Conservation (phyloP, 495 filamentous ascomycete species). For the Parathielavia appendiculata region DNA sequence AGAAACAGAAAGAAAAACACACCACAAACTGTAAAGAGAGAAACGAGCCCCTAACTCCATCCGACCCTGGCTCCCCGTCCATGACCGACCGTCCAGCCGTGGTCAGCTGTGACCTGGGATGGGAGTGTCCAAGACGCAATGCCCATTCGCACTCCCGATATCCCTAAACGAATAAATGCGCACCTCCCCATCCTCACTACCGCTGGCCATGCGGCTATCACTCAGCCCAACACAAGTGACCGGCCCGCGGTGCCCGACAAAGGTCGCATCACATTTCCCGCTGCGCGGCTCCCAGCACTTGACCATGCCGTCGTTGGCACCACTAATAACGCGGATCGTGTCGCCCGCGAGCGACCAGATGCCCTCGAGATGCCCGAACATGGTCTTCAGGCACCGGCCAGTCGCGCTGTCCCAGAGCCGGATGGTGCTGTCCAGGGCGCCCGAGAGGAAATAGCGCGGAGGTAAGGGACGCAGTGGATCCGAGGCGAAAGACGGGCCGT, state of each 20-base stretch:
- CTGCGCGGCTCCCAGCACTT: slow-evolving; percentile 94
- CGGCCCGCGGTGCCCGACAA: slow-evolving; percentile 80
- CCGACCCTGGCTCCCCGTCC: not conserved
- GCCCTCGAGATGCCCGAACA: slow-evolving; percentile 94
- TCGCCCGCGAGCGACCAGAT: slow-evolving; percentile 94
- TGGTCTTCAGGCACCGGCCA: slow-evolving; percentile 76
- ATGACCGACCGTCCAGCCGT: not conserved
- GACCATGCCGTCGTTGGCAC: slow-evolving; percentile 88
- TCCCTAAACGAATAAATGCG: slow-evolving; percentile 78
- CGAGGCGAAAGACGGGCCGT: slow-evolving; percentile 52
- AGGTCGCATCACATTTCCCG: slow-evolving; percentile 85
- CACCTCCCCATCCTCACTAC: slow-evolving; percentile 88
- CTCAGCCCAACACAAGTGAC: slow-evolving; percentile 68
- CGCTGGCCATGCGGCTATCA: slow-evolving; percentile 80
- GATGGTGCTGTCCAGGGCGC: slow-evolving; percentile 83
- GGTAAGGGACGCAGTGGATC: slow-evolving; percentile 60
- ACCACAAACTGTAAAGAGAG: not conserved
- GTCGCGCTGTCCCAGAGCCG: slow-evolving; percentile 87
- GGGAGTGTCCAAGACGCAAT: slow-evolving; percentile 25
- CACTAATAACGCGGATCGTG: slow-evolving; percentile 79
- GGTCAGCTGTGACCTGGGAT: slow-evolving; percentile 29
- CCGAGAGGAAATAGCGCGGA: slow-evolving; percentile 86
- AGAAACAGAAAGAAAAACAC: slow-evolving; percentile 3
- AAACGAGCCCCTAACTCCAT: not conserved
- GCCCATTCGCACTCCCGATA: slow-evolving; percentile 28